Evolutionary conservation across 192 early-diverging fungal genomes (phyloP).

Genomic region (Phlyctochytrium bullatum): DNA sequence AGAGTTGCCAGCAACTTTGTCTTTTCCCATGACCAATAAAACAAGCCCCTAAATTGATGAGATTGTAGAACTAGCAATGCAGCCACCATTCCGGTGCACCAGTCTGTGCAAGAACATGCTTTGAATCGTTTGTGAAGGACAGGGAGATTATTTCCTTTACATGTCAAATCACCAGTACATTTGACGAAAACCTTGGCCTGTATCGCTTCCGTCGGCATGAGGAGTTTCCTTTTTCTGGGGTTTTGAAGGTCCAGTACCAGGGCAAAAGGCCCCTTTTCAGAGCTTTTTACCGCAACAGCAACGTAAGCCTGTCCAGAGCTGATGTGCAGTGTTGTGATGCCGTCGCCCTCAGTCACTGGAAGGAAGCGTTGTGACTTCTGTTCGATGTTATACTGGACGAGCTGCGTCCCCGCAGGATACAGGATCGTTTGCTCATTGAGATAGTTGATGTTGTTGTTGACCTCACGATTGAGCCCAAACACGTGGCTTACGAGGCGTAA

Average conservation of each 20-base stretch:
- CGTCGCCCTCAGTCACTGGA: slow-evolving; percentile 42
- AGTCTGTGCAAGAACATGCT: slow-evolving; percentile 44
- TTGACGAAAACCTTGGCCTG: slow-evolving; percentile 16
- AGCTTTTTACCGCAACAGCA: slow-evolving; percentile 27
- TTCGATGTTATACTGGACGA: slow-evolving; percentile 54
- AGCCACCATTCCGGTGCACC: slow-evolving; percentile 31
- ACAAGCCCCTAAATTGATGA: slow-evolving; percentile 34
- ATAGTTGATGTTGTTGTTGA: slow-evolving; percentile 37
- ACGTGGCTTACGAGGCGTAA: too few species aligned
- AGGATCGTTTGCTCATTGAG: slow-evolving; percentile 50
- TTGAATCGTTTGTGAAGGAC: slow-evolving; percentile 43
- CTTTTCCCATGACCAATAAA: slow-evolving; percentile 56
- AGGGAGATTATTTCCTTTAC: slow-evolving; percentile 48
- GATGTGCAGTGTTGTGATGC: slow-evolving; percentile 41
- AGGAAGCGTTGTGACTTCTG: slow-evolving; percentile 51
- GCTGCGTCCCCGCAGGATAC: slow-evolving; percentile 51
- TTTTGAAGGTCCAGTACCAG: slow-evolving; percentile 18
- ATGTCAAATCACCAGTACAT: neutral
- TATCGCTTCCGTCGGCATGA: slow-evolving; percentile 27
- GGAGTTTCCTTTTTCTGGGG: slow-evolving; percentile 33
- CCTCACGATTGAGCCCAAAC: slow-evolving; percentile 47
- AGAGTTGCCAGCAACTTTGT: slow-evolving; percentile 34
- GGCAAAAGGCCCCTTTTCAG: slow-evolving; percentile 21
- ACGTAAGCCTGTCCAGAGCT: slow-evolving; percentile 13
- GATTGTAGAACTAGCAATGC: neutral